Percentiles rank a stretch among this genome's conserved stretches.
These are phyloP conservation scores for Camptophora hylomeconis DNA, from an alignment of 2,329 filamentous ascomycete genomes.

Conservation along the genomic window DNA sequence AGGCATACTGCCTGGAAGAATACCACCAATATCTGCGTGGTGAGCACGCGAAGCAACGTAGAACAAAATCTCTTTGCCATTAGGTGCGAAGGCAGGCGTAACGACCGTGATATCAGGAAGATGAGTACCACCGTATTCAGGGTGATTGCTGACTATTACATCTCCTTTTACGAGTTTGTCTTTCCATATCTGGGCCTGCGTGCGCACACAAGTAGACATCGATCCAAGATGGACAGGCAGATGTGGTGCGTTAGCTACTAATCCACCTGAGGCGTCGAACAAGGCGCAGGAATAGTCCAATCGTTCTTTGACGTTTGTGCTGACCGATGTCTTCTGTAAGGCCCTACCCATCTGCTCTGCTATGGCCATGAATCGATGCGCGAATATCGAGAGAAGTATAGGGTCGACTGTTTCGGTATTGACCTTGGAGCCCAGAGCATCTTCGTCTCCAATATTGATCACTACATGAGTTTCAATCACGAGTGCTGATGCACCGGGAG, in stretches of 20 bases:
- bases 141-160: slow-evolving; percentile 73
- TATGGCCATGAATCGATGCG: slow-evolving; percentile 46
- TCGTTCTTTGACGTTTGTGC: slow-evolving; percentile 65
- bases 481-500: slow-evolving; percentile 61
- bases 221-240: slow-evolving; percentile 65
- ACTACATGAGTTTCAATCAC: slow-evolving; percentile 79
- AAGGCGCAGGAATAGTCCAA: slow-evolving; percentile 68
- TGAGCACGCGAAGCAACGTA: slow-evolving; percentile 71
- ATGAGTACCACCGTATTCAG: slow-evolving; percentile 73
- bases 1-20: slow-evolving; percentile 74
- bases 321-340: slow-evolving; percentile 42
- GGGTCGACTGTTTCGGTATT: slow-evolving; percentile 29
- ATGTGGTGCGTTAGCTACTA: slow-evolving; percentile 67
- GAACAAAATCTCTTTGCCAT: slow-evolving; percentile 61
- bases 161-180: slow-evolving; percentile 66
- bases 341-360: slow-evolving; percentile 47
- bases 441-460: slow-evolving; percentile 60
- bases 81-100: slow-evolving; percentile 59
- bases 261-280: slow-evolving; percentile 56
- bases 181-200: slow-evolving; percentile 66
- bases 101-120: slow-evolving; percentile 72
- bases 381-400: slow-evolving; percentile 42
- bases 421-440: slow-evolving; percentile 10
- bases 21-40: slow-evolving; percentile 75
- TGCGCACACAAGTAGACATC: slow-evolving; percentile 66